phyloP scores from a whole-genome alignment of 495 filamentous ascomycete genomes.

The Venustampulla echinocandica region DNA sequence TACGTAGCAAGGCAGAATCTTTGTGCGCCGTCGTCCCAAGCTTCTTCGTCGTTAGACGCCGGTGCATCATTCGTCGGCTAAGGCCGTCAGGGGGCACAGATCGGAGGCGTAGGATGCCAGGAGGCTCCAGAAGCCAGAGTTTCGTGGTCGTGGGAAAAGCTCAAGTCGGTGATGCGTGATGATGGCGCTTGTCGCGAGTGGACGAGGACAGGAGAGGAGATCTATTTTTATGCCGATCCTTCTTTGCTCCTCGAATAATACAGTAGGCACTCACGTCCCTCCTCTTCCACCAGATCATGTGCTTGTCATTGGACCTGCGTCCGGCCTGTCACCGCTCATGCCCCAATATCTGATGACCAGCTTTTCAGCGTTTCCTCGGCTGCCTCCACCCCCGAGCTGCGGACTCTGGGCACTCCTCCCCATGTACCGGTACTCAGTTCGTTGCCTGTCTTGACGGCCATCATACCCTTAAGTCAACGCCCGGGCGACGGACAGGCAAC shows the following conservation, averaged over 20 bases:
- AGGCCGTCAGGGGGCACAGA: not conserved
- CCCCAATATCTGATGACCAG: slow-evolving; percentile 12
- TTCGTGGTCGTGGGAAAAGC: not conserved
- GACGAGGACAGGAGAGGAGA: no score
- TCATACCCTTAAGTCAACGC: no score
- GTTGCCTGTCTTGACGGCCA: not conserved
- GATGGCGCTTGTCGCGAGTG: slow-evolving; percentile 24
- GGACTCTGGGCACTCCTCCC: not conserved
- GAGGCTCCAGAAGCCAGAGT: no score
- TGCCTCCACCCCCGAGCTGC: slow-evolving; percentile 6
- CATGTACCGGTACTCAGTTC: not conserved
- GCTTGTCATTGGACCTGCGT: slow-evolving; percentile 11
- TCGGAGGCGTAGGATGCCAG: no score
- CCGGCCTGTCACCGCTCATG: slow-evolving; percentile 11
- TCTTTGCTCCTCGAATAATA: not conserved
- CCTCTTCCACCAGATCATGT: slow-evolving; percentile 11
- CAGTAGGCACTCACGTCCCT: slow-evolving; percentile 2
- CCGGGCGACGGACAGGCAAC: no score
- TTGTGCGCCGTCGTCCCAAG: no score
- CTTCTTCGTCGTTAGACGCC: slow-evolving; percentile 14
- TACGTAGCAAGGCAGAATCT: no score
- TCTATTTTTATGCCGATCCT: slow-evolving; percentile 14
- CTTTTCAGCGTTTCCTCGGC: slow-evolving; percentile 19
- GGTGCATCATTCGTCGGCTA: slow-evolving; percentile 21
- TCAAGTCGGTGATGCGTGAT: slow-evolving; percentile 16